phyloP scores from a whole-genome alignment of 1,284 basidiomycete genomes.

The Polyporus tsugae region DNA sequence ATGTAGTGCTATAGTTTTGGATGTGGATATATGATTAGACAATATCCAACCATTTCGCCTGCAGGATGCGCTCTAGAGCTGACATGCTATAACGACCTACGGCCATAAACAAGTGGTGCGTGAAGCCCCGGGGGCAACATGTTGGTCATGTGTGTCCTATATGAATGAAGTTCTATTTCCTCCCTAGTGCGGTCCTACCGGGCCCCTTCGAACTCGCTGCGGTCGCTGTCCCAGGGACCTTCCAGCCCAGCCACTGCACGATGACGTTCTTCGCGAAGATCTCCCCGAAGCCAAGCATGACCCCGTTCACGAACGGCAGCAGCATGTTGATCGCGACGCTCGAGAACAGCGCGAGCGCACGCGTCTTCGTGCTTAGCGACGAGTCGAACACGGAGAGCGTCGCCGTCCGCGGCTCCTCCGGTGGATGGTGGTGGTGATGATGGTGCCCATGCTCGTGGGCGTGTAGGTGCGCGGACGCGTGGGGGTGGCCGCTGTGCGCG shows the following conservation, averaged over 20 bases:
- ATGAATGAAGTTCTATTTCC: conserved; percentile 18
- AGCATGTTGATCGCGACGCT: conserved; percentile 92
- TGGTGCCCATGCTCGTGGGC: conserved; percentile 33
- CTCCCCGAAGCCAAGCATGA: conserved; percentile 98
- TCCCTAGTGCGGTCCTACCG: conserved; percentile 44
- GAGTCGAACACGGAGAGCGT: conserved; percentile 85
- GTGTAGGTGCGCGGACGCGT: conserved; percentile 40
- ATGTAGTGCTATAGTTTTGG: conserved; percentile 15
- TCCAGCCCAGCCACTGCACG: conserved; percentile 68
- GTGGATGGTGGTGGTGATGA: conserved; percentile 32
- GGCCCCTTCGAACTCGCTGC: conserved; percentile 25
- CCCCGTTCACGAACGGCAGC: conserved; percentile 95
- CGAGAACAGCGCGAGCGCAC: conserved; percentile 78
- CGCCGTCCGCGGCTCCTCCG: conserved; percentile 48
- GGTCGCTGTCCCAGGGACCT: conserved; percentile 36
- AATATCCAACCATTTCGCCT: neutral
- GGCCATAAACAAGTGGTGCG: conserved; percentile 5
- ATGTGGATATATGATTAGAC: neutral
- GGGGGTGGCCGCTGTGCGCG: conserved; percentile 25
- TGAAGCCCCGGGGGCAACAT: conserved; percentile 8
- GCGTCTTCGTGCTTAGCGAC: conserved; percentile 68
- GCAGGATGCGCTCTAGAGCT: neutral
- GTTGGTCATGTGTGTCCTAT: conserved; percentile 12
- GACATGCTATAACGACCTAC: neutral
- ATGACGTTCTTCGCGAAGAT: conserved; percentile 93